Evolutionary conservation across 2,329 filamentous ascomycete genomes (phyloP).

Genomic region (Aureobasidium leucospermi): DNA sequence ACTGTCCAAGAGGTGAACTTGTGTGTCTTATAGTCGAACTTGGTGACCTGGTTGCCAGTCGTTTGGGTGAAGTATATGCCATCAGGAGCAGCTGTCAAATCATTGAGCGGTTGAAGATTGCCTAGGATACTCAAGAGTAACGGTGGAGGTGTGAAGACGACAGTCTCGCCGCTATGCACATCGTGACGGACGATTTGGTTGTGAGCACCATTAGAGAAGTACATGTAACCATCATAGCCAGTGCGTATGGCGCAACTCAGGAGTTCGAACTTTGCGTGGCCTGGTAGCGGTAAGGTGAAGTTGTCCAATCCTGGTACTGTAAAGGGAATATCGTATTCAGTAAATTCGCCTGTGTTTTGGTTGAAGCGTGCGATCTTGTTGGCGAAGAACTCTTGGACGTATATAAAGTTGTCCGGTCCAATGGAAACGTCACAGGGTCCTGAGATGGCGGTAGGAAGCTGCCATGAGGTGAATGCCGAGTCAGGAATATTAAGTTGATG

Average conservation of each 20-base stretch:
- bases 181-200: conserved; percentile 22
- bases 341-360: background rate
- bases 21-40: conserved; percentile 17
- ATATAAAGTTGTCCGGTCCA: background rate
- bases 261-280: background rate
- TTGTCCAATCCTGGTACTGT: background rate
- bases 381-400: conserved; percentile 5
- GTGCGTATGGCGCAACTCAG: background rate
- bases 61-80: conserved; percentile 21
- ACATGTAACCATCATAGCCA: conserved; percentile 20
- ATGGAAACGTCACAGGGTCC: conserved; percentile 1
- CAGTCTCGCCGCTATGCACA: conserved; percentile 14
- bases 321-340: background rate
- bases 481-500: background rate
- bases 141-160: conserved; percentile 18
- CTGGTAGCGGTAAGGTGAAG: background rate
- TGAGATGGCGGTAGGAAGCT: background rate
- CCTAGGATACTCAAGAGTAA: conserved; percentile 16
- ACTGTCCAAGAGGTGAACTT: conserved; percentile 17
- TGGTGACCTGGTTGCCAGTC: conserved; percentile 18
- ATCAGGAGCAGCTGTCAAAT: conserved; percentile 18
- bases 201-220: conserved; percentile 19
- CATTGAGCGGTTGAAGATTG: conserved; percentile 21
- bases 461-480: conserved; percentile 1
- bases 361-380: conserved; percentile 5